A percentile compares a stretch with the other conserved stretches of the same genome.
These are phyloP conservation scores for Theileria luwenshuni DNA, from an alignment of 169 alveolate genomes.

Conservation along the genomic window DNA sequence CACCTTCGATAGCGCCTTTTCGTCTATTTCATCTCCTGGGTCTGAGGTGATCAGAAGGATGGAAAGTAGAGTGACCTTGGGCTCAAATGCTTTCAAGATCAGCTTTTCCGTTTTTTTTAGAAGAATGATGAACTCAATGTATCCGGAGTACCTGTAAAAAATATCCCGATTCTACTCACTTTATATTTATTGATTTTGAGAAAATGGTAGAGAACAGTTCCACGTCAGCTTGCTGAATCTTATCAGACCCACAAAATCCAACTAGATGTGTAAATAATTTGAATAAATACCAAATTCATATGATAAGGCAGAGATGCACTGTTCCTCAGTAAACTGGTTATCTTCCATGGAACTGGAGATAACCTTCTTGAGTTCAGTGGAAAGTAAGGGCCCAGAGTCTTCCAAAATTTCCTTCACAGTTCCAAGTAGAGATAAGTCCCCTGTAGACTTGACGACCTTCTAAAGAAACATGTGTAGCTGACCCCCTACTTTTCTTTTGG, in stretches of 20 bases:
- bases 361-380: slow-evolving; percentile 6
- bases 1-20: background rate
- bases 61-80: slow-evolving; percentile 26
- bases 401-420: background rate
- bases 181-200: slow-evolving; percentile 2
- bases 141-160: slow-evolving; percentile 4
- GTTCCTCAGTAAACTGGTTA: slow-evolving; percentile 24
- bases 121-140: slow-evolving; percentile 29
- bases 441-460: background rate
- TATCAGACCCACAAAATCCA: slow-evolving; percentile 52
- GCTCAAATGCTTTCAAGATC: slow-evolving; percentile 49
- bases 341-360: slow-evolving; percentile 3
- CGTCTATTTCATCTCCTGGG: slow-evolving; percentile 8
- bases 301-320: slow-evolving; percentile 40
- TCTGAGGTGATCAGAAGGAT: slow-evolving; percentile 28
- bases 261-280: slow-evolving; percentile 13
- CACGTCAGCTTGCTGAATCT: slow-evolving; percentile 57
- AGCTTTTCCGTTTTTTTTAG: slow-evolving; percentile 14
- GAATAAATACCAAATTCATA: slow-evolving; percentile 44
- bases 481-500: background rate
- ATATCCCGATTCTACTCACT: slow-evolving; percentile 7
- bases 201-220: slow-evolving; percentile 19
- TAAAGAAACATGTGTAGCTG: background rate
- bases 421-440: slow-evolving; percentile 7
- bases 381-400: background rate